These are phyloP conservation scores for Lippia alba DNA, from an alignment of 305 asterid species.

Conservation along the genomic window DNA sequence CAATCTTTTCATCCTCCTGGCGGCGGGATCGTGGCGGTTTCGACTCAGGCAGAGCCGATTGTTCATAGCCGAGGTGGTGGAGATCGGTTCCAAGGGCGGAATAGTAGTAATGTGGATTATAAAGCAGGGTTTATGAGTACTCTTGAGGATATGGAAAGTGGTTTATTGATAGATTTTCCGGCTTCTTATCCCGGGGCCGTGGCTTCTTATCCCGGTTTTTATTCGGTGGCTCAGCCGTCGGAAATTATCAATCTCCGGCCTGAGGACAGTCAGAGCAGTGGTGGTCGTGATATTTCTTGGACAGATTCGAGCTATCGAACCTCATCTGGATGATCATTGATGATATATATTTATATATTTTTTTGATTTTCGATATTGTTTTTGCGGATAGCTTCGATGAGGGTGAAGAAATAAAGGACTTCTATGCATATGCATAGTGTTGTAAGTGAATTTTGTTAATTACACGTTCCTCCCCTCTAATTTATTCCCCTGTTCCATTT, in stretches of 20 bases:
- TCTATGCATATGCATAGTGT: too few species aligned
- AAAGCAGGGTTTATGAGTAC: slow-evolving; percentile 21
- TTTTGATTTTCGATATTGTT: not conserved
- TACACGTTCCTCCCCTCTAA: too few species aligned
- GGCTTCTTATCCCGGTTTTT: slow-evolving; percentile 20
- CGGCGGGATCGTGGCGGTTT: slow-evolving; percentile 16
- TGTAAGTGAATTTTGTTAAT: too few species aligned
- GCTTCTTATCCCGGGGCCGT: slow-evolving; percentile 31
- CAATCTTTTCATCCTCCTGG: slow-evolving; percentile 22
- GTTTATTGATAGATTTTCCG: slow-evolving; percentile 22
- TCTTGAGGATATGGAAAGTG: slow-evolving; percentile 38
- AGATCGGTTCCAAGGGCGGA: slow-evolving; percentile 10
- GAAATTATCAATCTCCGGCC: not conserved
- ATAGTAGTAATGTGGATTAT: not conserved
- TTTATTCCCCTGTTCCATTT: too few species aligned
- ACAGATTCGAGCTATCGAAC: slow-evolving; percentile 37
- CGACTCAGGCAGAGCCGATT: slow-evolving; percentile 44
- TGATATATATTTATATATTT: not conserved
- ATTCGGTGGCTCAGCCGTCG: slow-evolving; percentile 2
- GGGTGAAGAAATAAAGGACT: not conserved
- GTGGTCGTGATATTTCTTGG: slow-evolving; percentile 39
- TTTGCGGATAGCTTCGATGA: not conserved
- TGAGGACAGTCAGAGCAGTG: slow-evolving; percentile 28
- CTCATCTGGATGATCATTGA: slow-evolving; percentile 33
- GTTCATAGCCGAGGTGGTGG: slow-evolving; percentile 39